phyloP scores from a whole-genome alignment of 176 grass and related monocot genomes.

The Oryza officinalis region DNA sequence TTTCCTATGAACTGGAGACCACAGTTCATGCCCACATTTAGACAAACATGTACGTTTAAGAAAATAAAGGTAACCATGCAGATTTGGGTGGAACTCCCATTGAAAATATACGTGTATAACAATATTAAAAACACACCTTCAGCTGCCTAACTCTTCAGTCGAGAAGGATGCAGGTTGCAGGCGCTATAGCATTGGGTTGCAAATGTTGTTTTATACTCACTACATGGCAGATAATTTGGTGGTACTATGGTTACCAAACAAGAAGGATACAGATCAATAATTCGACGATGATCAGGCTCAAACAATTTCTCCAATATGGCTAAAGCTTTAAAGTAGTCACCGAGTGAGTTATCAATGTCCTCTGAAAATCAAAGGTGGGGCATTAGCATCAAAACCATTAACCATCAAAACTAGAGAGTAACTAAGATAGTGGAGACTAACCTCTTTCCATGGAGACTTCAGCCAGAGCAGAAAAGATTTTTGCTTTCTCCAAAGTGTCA shows the following conservation, averaged over 20 bases:
- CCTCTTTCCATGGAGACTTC: constrained; percentile 97
- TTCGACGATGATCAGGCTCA: constrained; percentile 76
- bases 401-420: background rate
- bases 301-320: constrained; percentile 74
- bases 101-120: background rate
- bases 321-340: constrained; percentile 88
- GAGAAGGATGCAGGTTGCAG: constrained; percentile 10
- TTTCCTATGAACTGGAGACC: background rate
- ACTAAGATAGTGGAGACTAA: constrained; percentile 33
- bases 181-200: background rate
- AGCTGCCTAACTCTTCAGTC: background rate
- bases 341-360: constrained; percentile 85
- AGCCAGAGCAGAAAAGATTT: constrained; percentile 78
- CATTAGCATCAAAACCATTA: constrained; percentile 17
- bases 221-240: constrained; percentile 6
- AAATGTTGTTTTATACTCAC: constrained; percentile 26
- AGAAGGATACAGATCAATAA: constrained; percentile 90
- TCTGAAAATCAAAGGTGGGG: constrained; percentile 57
- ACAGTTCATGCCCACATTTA: background rate
- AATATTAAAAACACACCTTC: constrained; percentile 1
- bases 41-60: constrained; percentile 1
- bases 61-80: constrained; percentile 10
- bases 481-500: constrained; percentile 80
- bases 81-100: background rate
- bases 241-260: constrained; percentile 12